Percentiles rank a stretch among this genome's conserved stretches.
These are phyloP conservation scores for Mrakia gelida DNA, from an alignment of 768 basidiomycete species.

Conservation along the genomic window DNA sequence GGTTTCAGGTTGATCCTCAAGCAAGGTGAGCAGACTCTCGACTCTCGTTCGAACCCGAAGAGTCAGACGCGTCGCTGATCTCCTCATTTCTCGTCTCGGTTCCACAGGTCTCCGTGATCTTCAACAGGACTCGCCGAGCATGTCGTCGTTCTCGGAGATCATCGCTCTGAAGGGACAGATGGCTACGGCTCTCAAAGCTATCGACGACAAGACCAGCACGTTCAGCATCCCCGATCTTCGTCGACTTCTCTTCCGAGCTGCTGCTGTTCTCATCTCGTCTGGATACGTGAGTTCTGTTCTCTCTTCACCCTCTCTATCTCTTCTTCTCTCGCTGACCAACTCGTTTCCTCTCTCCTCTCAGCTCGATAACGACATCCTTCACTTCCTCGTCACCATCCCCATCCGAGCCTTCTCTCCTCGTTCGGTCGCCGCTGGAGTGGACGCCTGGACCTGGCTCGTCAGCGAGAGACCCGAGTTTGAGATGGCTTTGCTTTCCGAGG, in stretches of 20 bases:
- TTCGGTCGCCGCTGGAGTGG: constrained; percentile 78
- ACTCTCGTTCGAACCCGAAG: neutral
- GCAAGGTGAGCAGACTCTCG: constrained; percentile 51
- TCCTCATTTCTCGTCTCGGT: neutral
- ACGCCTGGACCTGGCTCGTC: constrained; percentile 95
- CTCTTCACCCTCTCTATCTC: neutral
- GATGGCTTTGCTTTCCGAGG: constrained; percentile 75
- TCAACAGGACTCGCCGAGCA: constrained; percentile 59
- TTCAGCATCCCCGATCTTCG: constrained; percentile 77
- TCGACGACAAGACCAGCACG: constrained; percentile 65
- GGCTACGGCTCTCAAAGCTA: constrained; percentile 60
- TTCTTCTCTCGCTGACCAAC: constrained; percentile 53
- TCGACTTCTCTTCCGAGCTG: constrained; percentile 78
- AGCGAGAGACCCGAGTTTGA: constrained; percentile 77
- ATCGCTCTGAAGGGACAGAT: constrained; percentile 64
- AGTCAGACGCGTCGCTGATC: neutral
- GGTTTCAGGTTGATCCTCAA: constrained; percentile 68
- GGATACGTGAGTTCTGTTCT: constrained; percentile 52
- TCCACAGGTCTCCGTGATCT: constrained; percentile 56
- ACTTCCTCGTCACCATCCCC: constrained; percentile 80
- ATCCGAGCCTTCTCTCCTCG: constrained; percentile 84
- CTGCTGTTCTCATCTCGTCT: constrained; percentile 67
- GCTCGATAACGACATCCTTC: constrained; percentile 80
- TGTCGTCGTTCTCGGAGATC: constrained; percentile 60
- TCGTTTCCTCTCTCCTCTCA: constrained; percentile 40